phyloP scores from a whole-genome alignment of 2,329 filamentous ascomycete genomes.

The Botrytis porri region DNA sequence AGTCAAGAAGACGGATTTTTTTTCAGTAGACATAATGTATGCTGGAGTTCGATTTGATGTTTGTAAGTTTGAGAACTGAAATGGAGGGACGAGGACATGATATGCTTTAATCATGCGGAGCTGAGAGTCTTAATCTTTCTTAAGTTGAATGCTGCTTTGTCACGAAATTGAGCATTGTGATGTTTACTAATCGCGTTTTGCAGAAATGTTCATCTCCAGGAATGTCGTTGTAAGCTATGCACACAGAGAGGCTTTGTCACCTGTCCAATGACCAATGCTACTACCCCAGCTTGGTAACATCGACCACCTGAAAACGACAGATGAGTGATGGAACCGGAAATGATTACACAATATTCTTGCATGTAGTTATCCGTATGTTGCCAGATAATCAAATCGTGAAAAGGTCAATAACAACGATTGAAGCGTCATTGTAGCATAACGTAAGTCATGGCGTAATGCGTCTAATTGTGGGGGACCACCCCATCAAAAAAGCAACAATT shows the following conservation, averaged over 20 bases:
- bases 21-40: conserved; percentile 10
- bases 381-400: not conserved
- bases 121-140: not conserved
- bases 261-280: not conserved
- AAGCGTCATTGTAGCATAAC: not conserved
- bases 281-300: not conserved
- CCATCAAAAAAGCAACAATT: too few species aligned
- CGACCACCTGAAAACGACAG: not conserved
- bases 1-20: conserved; percentile 27
- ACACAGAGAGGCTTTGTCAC: not conserved
- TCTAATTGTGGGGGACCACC: too few species aligned
- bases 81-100: not conserved
- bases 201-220: not conserved
- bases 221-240: not conserved
- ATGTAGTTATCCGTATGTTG: not conserved
- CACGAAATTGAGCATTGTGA: not conserved
- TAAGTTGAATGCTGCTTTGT: not conserved
- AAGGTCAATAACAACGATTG: not conserved
- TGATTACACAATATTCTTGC: not conserved
- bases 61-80: not conserved
- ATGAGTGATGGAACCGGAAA: not conserved
- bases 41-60: not conserved
- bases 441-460: too few species aligned
- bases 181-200: not conserved
- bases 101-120: not conserved